Base-by-base conservation (phyloP, 2,329 filamentous ascomycete species). In the Pseudopithomyces maydicus region DNA sequence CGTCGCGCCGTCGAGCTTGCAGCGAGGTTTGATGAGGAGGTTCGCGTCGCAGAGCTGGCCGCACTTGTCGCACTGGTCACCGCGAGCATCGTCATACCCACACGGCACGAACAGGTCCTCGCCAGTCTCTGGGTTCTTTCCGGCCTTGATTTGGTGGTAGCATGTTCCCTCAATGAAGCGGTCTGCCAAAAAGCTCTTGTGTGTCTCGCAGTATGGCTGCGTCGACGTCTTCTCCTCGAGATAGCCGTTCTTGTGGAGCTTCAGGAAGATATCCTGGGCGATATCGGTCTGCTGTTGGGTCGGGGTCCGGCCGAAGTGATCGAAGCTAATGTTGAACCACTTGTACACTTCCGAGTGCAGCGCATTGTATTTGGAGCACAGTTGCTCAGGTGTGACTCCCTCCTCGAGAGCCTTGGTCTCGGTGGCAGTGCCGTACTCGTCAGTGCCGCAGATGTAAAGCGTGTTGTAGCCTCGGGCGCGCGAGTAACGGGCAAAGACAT, bases 401-500 rank as follows among this genome's bases (percentile, higher is more conserved):
- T 95, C 92, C 75, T 96, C 92, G 39, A 97, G 86, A 4, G 94
- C 94, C 80, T 96, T 97, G 23, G 94, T 97, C 79, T 97, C 94
- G 32, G 93, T 97, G 20, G 94, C 93, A 12, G 94, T 98, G 56
- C 94, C 94, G 77, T 97, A 98, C 79, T 98, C 91, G 80, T 97
- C 94, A 50, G 88, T 91, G 55, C 92, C 92, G 77, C 93, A 96
- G 65, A 97, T 83, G 76, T 88, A 97, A 49, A 97, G 84, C 1
- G 92, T 96, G 64, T 87, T 90, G 71, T 89, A 84, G 54, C 89
- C 90, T 69, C 91, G 86, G 42, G 90, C 88, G 77, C 91, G 91
- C 79, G 89, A 90, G 79, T 90, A 96, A 19, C 74, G 87, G 41
- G 78, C 74, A 62, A 82, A 97, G 62, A 96, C 91, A 73, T 97